These are phyloP conservation scores for Erigeron canadensis DNA, from an alignment of 129 eudicot species.

Conservation along the genomic window DNA sequence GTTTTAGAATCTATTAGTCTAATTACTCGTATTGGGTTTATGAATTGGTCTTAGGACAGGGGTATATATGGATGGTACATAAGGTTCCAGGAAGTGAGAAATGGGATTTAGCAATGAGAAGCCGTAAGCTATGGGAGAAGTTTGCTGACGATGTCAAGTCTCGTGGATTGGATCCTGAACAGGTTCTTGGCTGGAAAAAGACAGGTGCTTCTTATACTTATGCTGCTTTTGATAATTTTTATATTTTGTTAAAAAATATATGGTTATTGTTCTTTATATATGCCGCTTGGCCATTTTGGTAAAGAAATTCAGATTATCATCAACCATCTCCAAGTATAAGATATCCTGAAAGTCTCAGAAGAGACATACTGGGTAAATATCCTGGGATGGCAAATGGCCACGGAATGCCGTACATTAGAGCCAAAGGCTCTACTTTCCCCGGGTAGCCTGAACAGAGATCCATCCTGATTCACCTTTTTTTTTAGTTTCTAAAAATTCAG, in stretches of 20 bases:
- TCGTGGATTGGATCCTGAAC: slow-evolving; percentile 72
- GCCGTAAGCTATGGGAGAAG: slow-evolving; percentile 75
- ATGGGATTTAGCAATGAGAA: slow-evolving; percentile 86
- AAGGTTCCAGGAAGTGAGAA: slow-evolving; percentile 70
- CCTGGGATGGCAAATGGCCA: too few species aligned
- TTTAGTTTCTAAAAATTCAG: not conserved
- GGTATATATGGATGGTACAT: slow-evolving; percentile 93
- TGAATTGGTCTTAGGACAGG: slow-evolving; percentile 67
- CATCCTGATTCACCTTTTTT: too few species aligned
- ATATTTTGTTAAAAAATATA: too few species aligned
- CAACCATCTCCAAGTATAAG: too few species aligned
- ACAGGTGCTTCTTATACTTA: slow-evolving; percentile 49
- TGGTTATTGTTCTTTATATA: too few species aligned
- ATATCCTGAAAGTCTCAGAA: too few species aligned
- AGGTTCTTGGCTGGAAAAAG: slow-evolving; percentile 80
- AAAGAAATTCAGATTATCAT: too few species aligned
- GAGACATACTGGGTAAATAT: too few species aligned
- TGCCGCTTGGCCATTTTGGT: too few species aligned
- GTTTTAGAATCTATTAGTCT: not conserved
- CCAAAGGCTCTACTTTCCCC: too few species aligned
- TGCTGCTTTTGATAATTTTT: not conserved
- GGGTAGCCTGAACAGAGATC: too few species aligned
- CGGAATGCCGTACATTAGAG: too few species aligned
- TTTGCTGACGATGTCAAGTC: slow-evolving; percentile 48
- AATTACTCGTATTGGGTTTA: slow-evolving; percentile 23